Conservation (phyloP, 2,329 filamentous ascomycete species). For the Monilinia laxa region DNA sequence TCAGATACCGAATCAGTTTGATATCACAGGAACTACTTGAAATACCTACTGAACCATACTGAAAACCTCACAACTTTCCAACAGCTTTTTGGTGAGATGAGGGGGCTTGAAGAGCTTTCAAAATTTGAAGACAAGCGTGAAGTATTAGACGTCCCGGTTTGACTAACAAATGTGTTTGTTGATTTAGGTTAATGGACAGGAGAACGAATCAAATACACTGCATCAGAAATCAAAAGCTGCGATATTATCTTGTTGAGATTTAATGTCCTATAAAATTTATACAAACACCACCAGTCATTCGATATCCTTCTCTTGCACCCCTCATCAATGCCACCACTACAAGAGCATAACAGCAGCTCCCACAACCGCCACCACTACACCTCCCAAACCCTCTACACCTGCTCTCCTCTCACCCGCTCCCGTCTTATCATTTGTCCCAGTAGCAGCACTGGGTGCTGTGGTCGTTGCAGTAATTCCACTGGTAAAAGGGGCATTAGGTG, state of each 20-base stretch:
- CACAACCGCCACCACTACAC: conserved; percentile 41
- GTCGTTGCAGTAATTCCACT: conserved; percentile 46
- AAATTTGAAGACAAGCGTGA: no score
- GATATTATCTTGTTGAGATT: background rate
- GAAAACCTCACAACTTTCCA: no score
- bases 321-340: background rate
- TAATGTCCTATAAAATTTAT: background rate
- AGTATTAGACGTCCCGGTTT: no score
- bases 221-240: background rate
- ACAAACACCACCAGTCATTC: background rate
- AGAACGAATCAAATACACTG: no score
- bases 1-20: no score
- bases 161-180: no score
- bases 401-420: background rate
- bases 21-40: no score
- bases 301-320: no score
- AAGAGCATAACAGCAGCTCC: conserved; percentile 8
- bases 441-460: conserved; percentile 37
- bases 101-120: no score
- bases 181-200: no score
- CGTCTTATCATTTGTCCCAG: conserved; percentile 20
- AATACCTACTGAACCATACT: no score
- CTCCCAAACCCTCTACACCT: background rate
- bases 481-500: conserved; percentile 42
- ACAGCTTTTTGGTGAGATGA: no score